A percentile compares a stretch with the other conserved stretches of the same genome.
Conservation (phyloP, 345 rosid species). For the Physaria fendleri region DNA sequence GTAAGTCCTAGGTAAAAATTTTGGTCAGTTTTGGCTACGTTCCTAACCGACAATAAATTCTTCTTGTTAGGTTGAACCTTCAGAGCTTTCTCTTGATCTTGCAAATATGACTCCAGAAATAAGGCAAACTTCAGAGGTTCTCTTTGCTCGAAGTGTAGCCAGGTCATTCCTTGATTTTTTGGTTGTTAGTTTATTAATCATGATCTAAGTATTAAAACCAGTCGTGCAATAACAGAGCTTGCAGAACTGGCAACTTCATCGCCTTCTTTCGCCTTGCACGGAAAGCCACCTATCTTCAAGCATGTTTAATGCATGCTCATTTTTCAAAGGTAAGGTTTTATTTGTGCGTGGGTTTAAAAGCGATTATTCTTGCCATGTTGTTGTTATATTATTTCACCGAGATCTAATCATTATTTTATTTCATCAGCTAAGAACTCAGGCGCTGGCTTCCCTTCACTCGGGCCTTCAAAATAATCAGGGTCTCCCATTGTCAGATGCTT, state of each 20-base stretch:
- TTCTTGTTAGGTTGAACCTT: conserved; percentile 83
- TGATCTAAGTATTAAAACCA: conserved; percentile 30
- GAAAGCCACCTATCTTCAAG: conserved; percentile 90
- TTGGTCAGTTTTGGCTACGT: conserved; percentile 9
- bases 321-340: conserved; percentile 69
- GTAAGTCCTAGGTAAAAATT: conserved; percentile 40
- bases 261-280: conserved; percentile 90
- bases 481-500: conserved; percentile 63
- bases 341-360: conserved; percentile 11
- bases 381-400: conserved; percentile 8
- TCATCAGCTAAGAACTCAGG: conserved; percentile 80
- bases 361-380: conserved; percentile 3
- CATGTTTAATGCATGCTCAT: conserved; percentile 99
- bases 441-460: conserved; percentile 80
- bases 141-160: conserved; percentile 88
- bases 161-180: conserved; percentile 45
- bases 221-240: conserved; percentile 53
- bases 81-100: conserved; percentile 94
- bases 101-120: conserved; percentile 97
- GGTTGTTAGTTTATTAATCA: conserved; percentile 21
- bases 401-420: conserved; percentile 20
- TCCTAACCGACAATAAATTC: conserved; percentile 15
- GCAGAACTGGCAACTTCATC: conserved; percentile 85
- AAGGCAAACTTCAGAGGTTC: conserved; percentile 82
- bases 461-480: conserved; percentile 88